Percentiles rank a stretch among this genome's conserved stretches.
phyloP scores from a whole-genome alignment of 2,329 filamentous ascomycete genomes.

The Camillea tinctor region DNA sequence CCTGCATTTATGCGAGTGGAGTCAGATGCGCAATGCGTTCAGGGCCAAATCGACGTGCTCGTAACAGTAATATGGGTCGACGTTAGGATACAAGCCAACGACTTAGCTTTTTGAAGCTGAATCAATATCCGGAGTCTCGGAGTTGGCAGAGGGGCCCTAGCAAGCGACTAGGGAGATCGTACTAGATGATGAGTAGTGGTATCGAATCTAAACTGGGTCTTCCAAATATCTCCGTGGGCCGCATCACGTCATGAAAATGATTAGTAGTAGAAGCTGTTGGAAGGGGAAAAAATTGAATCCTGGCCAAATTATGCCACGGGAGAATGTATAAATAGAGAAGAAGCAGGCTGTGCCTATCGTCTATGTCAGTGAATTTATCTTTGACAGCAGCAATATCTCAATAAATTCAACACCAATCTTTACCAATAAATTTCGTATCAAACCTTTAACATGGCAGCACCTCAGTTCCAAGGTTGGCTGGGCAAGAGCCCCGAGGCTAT shows the following conservation, averaged over 20 bases:
- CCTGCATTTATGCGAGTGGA: neutral
- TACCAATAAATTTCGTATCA: neutral
- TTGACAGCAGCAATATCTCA: neutral
- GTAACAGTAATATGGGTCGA: neutral
- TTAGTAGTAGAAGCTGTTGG: neutral
- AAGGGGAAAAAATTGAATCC: neutral
- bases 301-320: neutral
- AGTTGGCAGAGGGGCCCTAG: neutral
- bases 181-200: neutral
- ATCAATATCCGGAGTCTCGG: no score
- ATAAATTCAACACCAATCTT: neutral
- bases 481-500: slow-evolving; percentile 40
- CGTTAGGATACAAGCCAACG: neutral
- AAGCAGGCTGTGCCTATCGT: neutral
- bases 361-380: neutral
- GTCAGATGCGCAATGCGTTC: neutral
- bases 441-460: neutral
- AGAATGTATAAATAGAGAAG: neutral
- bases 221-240: neutral
- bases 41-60: neutral
- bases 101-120: neutral
- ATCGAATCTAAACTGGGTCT: neutral
- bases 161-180: neutral
- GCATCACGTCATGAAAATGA: neutral
- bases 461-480: slow-evolving; percentile 52